Evolutionary conservation across 495 filamentous ascomycete genomes (phyloP).

Genomic region (Neurospora sp.): DNA sequence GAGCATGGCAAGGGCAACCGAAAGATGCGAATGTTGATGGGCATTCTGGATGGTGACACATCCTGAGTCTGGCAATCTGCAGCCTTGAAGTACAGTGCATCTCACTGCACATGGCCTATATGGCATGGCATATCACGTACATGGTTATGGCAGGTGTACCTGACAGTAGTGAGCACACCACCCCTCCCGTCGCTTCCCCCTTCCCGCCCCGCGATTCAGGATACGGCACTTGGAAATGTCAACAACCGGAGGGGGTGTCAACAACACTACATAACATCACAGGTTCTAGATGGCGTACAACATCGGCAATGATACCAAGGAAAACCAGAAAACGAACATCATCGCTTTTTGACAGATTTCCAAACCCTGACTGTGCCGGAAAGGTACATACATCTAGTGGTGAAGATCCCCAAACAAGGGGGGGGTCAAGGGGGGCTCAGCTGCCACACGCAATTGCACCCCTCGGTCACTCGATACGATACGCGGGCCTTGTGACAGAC

Average conservation of each 20-base stretch:
- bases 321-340: neutral
- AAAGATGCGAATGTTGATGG: neutral
- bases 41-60: neutral
- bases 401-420: neutral
- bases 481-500: slow-evolving; percentile 12
- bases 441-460: slow-evolving; percentile 10
- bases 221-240: neutral
- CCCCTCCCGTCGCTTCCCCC: neutral
- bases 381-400: neutral
- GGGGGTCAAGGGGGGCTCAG: slow-evolving; percentile 13
- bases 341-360: neutral
- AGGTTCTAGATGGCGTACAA: neutral
- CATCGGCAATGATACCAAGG: neutral
- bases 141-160: neutral
- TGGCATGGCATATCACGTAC: neutral
- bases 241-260: neutral
- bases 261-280: neutral
- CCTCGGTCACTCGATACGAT: slow-evolving; percentile 10
- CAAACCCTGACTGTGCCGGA: neutral
- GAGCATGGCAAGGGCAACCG: neutral
- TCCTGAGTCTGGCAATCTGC: neutral
- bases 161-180: neutral
- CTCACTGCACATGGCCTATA: neutral
- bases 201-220: neutral
- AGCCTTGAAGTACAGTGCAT: neutral